phyloP scores from a whole-genome alignment of 108 stramenopile species.

The Cyclostephanos tholiformis region DNA sequence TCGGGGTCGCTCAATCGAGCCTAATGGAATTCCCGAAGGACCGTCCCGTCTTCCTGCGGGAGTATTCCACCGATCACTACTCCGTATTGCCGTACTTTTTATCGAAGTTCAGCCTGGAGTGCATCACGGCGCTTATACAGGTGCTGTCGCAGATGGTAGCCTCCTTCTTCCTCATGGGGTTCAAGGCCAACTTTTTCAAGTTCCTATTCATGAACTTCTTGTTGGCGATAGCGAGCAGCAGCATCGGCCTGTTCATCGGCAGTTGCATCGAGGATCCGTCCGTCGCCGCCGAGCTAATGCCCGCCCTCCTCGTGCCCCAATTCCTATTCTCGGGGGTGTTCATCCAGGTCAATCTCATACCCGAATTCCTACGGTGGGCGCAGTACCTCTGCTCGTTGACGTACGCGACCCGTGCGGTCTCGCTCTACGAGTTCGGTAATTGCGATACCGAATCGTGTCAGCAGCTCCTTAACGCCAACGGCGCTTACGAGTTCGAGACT shows the following conservation, averaged over 20 bases:
- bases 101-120: conserved; percentile 65
- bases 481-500: conserved; percentile 31
- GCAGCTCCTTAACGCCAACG: conserved; percentile 47
- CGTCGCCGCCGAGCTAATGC: conserved; percentile 69
- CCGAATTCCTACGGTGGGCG: conserved; percentile 75
- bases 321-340: conserved; percentile 89
- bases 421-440: conserved; percentile 67
- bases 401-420: conserved; percentile 60
- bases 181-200: conserved; percentile 57
- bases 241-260: conserved; percentile 69
- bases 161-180: conserved; percentile 63
- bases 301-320: conserved; percentile 84
- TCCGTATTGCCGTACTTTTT: conserved; percentile 70
- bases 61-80: conserved; percentile 90
- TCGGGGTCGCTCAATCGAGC: conserved; percentile 77
- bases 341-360: conserved; percentile 63
- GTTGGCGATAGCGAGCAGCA: conserved; percentile 69
- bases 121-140: conserved; percentile 60
- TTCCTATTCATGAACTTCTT: conserved; percentile 53
- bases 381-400: conserved; percentile 74
- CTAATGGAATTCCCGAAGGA: conserved; percentile 81
- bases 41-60: conserved; percentile 87
- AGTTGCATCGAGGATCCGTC: conserved; percentile 70
- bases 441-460: conserved; percentile 51
- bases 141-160: conserved; percentile 54